These are phyloP conservation scores for Microstroma glucosiphilum DNA, from an alignment of 1,284 basidiomycete species.

Conservation along the genomic window DNA sequence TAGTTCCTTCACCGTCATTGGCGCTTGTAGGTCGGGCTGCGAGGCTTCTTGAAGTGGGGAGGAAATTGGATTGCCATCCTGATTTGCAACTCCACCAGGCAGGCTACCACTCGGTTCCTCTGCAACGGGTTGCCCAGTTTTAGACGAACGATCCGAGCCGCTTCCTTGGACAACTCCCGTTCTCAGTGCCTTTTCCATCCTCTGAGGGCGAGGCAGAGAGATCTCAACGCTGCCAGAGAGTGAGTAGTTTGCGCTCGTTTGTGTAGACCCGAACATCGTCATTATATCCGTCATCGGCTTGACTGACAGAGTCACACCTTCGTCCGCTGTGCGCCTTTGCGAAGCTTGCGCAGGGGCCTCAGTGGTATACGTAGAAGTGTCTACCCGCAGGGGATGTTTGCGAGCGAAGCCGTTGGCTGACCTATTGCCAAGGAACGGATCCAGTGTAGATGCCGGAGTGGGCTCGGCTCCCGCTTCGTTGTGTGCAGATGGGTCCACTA, in stretches of 20 bases:
- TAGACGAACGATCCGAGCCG: not conserved
- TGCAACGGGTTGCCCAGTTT: not conserved
- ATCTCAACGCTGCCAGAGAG: slow-evolving; percentile 37
- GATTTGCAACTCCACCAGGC: not conserved
- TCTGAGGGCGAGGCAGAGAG: slow-evolving; percentile 9
- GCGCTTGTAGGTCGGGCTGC: not conserved
- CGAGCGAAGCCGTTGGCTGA: not conserved
- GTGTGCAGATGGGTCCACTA: not conserved
- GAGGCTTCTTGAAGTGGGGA: too few relatives aligned
- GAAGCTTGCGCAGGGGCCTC: not conserved
- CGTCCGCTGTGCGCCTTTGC: not conserved
- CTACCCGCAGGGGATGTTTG: too few relatives aligned
- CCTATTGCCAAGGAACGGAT: not conserved
- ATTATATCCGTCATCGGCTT: slow-evolving; percentile 33
- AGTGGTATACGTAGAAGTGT: too few relatives aligned
- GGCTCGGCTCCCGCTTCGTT: not conserved
- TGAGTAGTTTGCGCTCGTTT: slow-evolving; percentile 48
- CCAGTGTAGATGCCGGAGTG: not conserved
- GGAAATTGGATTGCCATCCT: too few relatives aligned
- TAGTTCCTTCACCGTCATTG: slow-evolving; percentile 29
- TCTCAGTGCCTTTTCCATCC: not conserved
- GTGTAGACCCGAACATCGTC: slow-evolving; percentile 49
- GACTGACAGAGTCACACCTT: slow-evolving; percentile 11
- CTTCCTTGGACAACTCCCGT: not conserved
- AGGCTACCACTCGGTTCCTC: not conserved